phyloP scores from a whole-genome alignment of 169 alveolate species.

The Condylostoma magnum region DNA sequence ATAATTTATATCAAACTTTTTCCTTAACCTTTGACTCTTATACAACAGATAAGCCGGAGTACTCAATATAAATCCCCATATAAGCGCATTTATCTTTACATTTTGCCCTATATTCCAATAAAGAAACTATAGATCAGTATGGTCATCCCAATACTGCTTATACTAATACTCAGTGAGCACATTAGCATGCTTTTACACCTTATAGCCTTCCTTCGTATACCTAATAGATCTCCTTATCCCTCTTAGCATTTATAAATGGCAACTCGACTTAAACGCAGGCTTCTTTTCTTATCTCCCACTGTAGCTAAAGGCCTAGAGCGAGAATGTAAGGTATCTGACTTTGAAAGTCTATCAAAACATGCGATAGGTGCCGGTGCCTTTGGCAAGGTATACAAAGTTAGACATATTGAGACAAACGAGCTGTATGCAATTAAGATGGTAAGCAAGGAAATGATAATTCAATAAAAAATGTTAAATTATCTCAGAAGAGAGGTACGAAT shows the following conservation, averaged over 20 bases:
- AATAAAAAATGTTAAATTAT: slow-evolving; percentile 68
- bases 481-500: slow-evolving; percentile 85
- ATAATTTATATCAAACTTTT: slow-evolving; percentile 25
- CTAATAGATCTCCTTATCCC: no score
- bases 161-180: no score
- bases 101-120: no score
- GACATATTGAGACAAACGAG: slow-evolving; percentile 74
- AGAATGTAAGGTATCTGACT: slow-evolving; percentile 62
- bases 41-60: not conserved
- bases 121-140: no score
- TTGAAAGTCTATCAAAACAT: slow-evolving; percentile 55
- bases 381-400: slow-evolving; percentile 87
- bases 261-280: slow-evolving; percentile 3
- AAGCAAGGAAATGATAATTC: slow-evolving; percentile 77
- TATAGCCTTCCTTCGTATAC: no score
- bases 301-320: slow-evolving; percentile 52
- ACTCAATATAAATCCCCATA: slow-evolving; percentile 1
- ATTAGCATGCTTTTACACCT: no score
- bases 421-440: slow-evolving; percentile 87
- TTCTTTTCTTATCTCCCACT: slow-evolving; percentile 45
- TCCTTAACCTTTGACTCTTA: not conserved
- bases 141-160: no score
- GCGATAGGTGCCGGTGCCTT: slow-evolving; percentile 89
- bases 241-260: no score
- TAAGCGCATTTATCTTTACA: no score